phyloP scores from a whole-genome alignment of 441 rosid genomes.

The Gossypium trilobum region DNA sequence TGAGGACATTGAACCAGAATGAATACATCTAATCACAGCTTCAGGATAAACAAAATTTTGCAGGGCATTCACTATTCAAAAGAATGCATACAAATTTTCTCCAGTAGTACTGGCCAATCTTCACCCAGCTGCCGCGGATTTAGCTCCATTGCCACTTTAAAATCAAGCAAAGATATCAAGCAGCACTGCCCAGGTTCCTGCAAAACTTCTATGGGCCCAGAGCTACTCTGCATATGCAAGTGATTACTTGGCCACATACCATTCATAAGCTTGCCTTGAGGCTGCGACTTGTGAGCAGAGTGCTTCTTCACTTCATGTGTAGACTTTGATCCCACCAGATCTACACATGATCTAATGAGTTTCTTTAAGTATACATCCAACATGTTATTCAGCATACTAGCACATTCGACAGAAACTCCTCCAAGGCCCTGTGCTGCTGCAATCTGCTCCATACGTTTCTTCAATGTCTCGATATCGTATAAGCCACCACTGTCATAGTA shows the following conservation, averaged over 20 bases:
- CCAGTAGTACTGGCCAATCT: slow-evolving; percentile 80
- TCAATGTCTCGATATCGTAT: slow-evolving; percentile 49
- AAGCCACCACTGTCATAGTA: slow-evolving; percentile 53
- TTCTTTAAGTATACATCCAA: slow-evolving; percentile 69
- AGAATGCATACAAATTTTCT: slow-evolving; percentile 52
- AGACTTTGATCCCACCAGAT: slow-evolving; percentile 50
- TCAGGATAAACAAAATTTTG: slow-evolving; percentile 25
- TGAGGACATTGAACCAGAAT: slow-evolving; percentile 32
- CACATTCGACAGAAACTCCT: slow-evolving; percentile 70
- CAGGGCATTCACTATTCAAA: slow-evolving; percentile 41
- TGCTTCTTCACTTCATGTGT: slow-evolving; percentile 32
- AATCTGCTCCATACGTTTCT: slow-evolving; percentile 70
- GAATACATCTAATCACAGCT: slow-evolving; percentile 20
- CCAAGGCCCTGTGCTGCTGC: slow-evolving; percentile 67
- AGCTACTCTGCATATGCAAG: slow-evolving; percentile 38
- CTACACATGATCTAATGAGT: slow-evolving; percentile 61
- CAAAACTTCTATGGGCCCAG: slow-evolving; percentile 29
- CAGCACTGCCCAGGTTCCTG: slow-evolving; percentile 37
- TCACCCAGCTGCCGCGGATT: slow-evolving; percentile 82
- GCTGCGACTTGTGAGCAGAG: slow-evolving; percentile 44
- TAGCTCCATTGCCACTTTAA: slow-evolving; percentile 83
- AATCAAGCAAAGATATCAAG: slow-evolving; percentile 63
- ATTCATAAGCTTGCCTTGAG: slow-evolving; percentile 40
- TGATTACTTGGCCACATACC: slow-evolving; percentile 53
- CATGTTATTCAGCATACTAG: slow-evolving; percentile 53